Evolutionary conservation across 306 rosid species (phyloP).

Genomic region (Comarum palustre): DNA sequence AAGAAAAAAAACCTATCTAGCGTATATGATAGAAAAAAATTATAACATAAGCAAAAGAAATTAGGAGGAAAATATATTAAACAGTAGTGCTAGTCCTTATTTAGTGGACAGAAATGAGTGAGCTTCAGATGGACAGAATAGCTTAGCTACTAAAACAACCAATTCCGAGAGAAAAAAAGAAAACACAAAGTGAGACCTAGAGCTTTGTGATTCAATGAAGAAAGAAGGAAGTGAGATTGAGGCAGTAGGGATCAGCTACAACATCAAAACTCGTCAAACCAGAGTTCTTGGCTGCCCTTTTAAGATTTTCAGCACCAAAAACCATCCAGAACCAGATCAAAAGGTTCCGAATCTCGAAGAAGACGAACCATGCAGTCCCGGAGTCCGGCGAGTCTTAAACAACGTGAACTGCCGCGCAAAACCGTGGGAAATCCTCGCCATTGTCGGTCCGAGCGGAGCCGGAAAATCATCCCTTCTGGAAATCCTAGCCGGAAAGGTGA

Average conservation of each 20-base stretch:
- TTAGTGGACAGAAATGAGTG: background rate
- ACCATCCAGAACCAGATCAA: conserved; percentile 28
- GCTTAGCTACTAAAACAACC: background rate
- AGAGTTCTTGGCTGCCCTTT: conserved; percentile 35
- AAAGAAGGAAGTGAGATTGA: conserved; percentile 82
- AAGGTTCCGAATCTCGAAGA: background rate
- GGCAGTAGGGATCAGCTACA: conserved; percentile 67
- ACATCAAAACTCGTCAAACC: conserved; percentile 42
- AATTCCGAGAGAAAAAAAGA: background rate
- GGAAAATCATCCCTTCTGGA: conserved; percentile 87
- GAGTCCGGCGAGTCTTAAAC: conserved; percentile 54
- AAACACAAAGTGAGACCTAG: conserved; percentile 16
- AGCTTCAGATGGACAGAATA: background rate
- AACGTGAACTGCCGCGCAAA: conserved; percentile 58
- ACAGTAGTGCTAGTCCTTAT: background rate
- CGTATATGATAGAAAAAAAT: background rate
- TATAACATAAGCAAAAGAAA: background rate
- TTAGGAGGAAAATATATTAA: background rate
- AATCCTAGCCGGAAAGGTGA: conserved; percentile 70
- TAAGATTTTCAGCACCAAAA: conserved; percentile 45
- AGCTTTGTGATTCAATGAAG: conserved; percentile 38
- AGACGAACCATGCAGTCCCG: conserved; percentile 27
- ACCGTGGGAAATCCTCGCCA: conserved; percentile 82
- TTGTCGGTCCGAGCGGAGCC: conserved; percentile 95
- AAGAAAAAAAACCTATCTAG: background rate